phyloP scores from a whole-genome alignment of 495 filamentous ascomycete genomes.

The Hypoxylon lienhwacheense region DNA sequence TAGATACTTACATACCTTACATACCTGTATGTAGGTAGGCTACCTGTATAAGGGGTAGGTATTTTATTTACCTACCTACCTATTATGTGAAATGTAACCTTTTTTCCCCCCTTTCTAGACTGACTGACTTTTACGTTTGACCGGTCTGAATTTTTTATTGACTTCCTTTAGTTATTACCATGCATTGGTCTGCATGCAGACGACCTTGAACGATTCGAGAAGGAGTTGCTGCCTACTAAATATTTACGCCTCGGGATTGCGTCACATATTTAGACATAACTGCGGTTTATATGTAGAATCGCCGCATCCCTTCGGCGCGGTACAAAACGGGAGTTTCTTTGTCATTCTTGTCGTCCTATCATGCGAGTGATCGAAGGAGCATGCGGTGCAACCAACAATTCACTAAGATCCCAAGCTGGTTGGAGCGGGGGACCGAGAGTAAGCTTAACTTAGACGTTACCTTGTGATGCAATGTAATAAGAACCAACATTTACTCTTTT shows the following conservation, averaged over 20 bases:
- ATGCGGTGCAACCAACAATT: constrained; percentile 30
- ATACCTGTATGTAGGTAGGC: too few relatives aligned
- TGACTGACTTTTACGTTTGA: too few relatives aligned
- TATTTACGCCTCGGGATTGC: constrained; percentile 8
- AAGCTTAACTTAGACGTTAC: constrained; percentile 14
- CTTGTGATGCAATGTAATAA: constrained; percentile 14
- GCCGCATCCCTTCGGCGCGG: constrained; percentile 13
- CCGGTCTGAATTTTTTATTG: too few relatives aligned
- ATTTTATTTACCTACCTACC: too few relatives aligned
- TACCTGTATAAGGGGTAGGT: too few relatives aligned
- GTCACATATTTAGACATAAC: constrained; percentile 3
- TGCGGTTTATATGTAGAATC: constrained; percentile 7
- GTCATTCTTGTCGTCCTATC: constrained; percentile 11
- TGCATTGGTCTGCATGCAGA: too few relatives aligned
- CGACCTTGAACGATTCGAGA: too few relatives aligned
- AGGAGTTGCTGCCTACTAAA: neutral
- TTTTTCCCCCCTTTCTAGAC: too few relatives aligned
- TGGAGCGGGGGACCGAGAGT: constrained; percentile 19
- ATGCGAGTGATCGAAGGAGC: constrained; percentile 32
- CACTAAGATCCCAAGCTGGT: constrained; percentile 2
- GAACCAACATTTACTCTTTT: constrained; percentile 14
- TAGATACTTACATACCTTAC: neutral
- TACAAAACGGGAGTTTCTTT: constrained; percentile 10
- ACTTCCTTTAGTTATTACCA: too few relatives aligned
- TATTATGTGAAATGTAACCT: too few relatives aligned